phyloP scores from a whole-genome alignment of 2,329 filamentous ascomycete genomes.

The Teratosphaeria pseudoeucalypti region DNA sequence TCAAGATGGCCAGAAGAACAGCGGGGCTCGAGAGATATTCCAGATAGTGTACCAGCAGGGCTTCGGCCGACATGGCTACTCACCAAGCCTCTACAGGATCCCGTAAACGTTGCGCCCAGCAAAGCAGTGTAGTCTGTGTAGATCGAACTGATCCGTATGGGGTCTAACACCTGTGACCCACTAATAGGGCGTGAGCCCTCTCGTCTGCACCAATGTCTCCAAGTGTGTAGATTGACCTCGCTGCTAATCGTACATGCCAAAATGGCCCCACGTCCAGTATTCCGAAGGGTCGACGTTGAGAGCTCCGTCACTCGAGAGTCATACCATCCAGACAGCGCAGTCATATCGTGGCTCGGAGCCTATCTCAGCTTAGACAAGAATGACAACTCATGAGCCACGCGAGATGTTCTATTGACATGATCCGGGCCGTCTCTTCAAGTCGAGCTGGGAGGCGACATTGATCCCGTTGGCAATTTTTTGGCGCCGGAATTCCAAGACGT shows the following conservation, averaged over 20 bases:
- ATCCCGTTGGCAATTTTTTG: neutral
- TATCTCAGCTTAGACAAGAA: neutral
- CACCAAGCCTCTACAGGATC: neutral
- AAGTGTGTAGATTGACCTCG: too few species aligned
- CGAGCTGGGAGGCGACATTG: neutral
- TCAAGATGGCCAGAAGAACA: slow-evolving; percentile 7
- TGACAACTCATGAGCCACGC: neutral
- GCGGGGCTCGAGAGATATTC: slow-evolving; percentile 13
- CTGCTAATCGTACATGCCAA: too few species aligned
- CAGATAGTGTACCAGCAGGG: slow-evolving; percentile 13
- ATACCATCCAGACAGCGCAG: too few species aligned
- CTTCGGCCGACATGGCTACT: slow-evolving; percentile 6
- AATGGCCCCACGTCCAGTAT: too few species aligned
- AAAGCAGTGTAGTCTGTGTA: neutral
- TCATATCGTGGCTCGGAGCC: too few species aligned
- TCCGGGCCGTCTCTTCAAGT: neutral
- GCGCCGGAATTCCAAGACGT: neutral
- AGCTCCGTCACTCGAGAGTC: too few species aligned
- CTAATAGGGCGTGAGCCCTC: too few species aligned
- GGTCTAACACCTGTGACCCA: too few species aligned
- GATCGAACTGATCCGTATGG: neutral
- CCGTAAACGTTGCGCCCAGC: neutral
- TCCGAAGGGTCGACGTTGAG: too few species aligned
- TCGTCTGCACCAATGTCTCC: too few species aligned
- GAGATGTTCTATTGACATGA: neutral